These are phyloP conservation scores for Lactarius quietus DNA, from an alignment of 768 basidiomycete species.

Conservation along the genomic window DNA sequence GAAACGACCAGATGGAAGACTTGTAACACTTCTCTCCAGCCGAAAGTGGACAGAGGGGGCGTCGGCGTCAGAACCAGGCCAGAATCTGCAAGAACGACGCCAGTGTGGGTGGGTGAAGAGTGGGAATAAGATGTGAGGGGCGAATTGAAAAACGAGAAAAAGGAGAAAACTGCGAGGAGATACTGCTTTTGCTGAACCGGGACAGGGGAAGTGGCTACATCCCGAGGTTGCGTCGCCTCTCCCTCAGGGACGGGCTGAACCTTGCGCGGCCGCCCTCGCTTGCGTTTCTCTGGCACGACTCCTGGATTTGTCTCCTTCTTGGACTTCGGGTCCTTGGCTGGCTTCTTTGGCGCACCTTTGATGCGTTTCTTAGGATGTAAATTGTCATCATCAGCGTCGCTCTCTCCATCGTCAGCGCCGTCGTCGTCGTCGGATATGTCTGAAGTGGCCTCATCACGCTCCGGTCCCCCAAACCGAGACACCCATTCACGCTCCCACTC, in stretches of 20 bases:
- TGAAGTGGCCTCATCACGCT: slow-evolving; percentile 54
- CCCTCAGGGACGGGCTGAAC: slow-evolving; percentile 45
- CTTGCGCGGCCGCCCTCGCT: slow-evolving; percentile 81
- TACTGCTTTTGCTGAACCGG: slow-evolving; percentile 46
- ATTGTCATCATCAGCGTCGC: slow-evolving; percentile 37
- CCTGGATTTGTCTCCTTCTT: slow-evolving; percentile 34
- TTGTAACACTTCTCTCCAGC: slow-evolving; percentile 55
- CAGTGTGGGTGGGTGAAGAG: slow-evolving; percentile 50
- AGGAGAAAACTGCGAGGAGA: slow-evolving; percentile 76
- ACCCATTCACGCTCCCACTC: slow-evolving; percentile 79
- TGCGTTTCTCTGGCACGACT: slow-evolving; percentile 67
- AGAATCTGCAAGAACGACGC: slow-evolving; percentile 49
- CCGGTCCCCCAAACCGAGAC: slow-evolving; percentile 70
- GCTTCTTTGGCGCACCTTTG: slow-evolving; percentile 40
- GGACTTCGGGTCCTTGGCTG: slow-evolving; percentile 44
- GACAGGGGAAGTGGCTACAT: slow-evolving; percentile 22
- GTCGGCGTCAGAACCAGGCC: slow-evolving; percentile 28
- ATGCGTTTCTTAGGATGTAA: slow-evolving; percentile 61
- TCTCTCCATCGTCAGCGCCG: slow-evolving; percentile 51
- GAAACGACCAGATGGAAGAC: slow-evolving; percentile 64
- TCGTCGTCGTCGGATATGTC: slow-evolving; percentile 42
- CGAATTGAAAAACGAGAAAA: slow-evolving; percentile 85
- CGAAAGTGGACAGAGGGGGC: slow-evolving; percentile 33
- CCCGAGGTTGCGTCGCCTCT: slow-evolving; percentile 22
- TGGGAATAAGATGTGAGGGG: slow-evolving; percentile 48